phyloP scores from a whole-genome alignment of 257 asterid species.

The Solanum sejunctum region DNA sequence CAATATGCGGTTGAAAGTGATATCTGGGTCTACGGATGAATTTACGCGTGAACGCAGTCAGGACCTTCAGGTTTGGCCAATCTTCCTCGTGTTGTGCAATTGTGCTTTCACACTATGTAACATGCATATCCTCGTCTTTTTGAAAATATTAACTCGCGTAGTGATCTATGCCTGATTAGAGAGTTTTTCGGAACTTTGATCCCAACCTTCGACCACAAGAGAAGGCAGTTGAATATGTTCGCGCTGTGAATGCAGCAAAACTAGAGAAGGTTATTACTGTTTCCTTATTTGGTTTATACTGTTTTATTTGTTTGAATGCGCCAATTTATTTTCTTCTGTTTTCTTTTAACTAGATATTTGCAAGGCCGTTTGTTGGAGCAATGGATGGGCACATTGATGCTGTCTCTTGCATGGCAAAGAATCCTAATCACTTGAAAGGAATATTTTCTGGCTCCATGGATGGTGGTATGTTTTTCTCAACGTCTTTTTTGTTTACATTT shows the following conservation, averaged over 20 bases:
- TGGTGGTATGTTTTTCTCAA: slow-evolving; percentile 45
- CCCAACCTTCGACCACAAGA: slow-evolving; percentile 81
- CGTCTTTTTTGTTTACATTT: background rate
- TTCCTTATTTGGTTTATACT: background rate
- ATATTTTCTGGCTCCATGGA: slow-evolving; percentile 93
- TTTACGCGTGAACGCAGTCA: slow-evolving; percentile 96
- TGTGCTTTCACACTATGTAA: background rate
- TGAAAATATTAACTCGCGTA: background rate
- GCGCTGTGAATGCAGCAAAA: slow-evolving; percentile 90
- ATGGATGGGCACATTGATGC: slow-evolving; percentile 96
- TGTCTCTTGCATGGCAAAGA: slow-evolving; percentile 80
- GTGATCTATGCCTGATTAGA: slow-evolving; percentile 19
- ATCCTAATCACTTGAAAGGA: slow-evolving; percentile 69
- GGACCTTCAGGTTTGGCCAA: slow-evolving; percentile 67
- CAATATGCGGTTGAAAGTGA: slow-evolving; percentile 68
- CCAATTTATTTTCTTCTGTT: background rate
- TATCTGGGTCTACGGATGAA: slow-evolving; percentile 75
- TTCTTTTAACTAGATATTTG: slow-evolving; percentile 42
- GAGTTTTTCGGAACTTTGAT: slow-evolving; percentile 77
- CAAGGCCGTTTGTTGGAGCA: slow-evolving; percentile 82
- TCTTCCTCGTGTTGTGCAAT: background rate
- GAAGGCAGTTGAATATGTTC: slow-evolving; percentile 79
- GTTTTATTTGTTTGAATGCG: background rate
- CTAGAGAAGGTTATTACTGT: slow-evolving; percentile 54
- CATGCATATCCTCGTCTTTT: background rate